Base-by-base conservation (phyloP, 305 asterid species). In the Petunia hybrid region DNA sequence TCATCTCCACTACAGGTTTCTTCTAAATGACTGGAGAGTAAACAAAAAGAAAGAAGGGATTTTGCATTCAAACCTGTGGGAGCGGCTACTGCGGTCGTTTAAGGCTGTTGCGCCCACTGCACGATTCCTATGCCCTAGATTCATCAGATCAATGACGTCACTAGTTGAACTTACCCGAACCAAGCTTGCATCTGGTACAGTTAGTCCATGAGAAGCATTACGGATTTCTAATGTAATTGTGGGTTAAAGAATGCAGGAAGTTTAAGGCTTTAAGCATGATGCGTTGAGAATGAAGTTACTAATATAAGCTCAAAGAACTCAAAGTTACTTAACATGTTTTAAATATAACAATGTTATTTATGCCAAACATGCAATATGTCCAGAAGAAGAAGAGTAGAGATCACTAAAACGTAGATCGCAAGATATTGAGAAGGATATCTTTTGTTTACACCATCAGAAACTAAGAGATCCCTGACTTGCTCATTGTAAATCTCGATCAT, bases 401-500 rank as follows among this genome's bases (percentile, higher is more conserved):
- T n/a, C 48, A 73, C 14, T 80, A 77, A 77, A 8, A 80, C n/a
- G 10, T 36, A 57, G 41, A 63, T 69, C 16, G 67, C 56, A 59
- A 57, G 48, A 40, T 66, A 60, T 63, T 48, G 9, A 65, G 31
- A 70, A 93, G 99, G 99, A 97, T 97, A 94, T 97, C 97, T 91
- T 97, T 87, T 97, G 92, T 76, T 89, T 64, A 91, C 80, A 80
- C 97, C 98, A 87, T 92, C 98, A 22, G 95, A 82, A 40, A 76
- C 86, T 59, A 97, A 92, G 85, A 97, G 98, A 89, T 97, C 99
- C 84, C 99, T 89, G 76, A 97, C 99, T 93, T 97, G 99, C 88
- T 96, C 99, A 14, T 94, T 96, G 76, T 96, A 97, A 78, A 97
- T 97, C 90, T 97, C 99, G 53, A 97, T 97, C 99, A 97, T 97